phyloP scores from a whole-genome alignment of 1,284 basidiomycete species.

The Kwoniella shivajii region DNA sequence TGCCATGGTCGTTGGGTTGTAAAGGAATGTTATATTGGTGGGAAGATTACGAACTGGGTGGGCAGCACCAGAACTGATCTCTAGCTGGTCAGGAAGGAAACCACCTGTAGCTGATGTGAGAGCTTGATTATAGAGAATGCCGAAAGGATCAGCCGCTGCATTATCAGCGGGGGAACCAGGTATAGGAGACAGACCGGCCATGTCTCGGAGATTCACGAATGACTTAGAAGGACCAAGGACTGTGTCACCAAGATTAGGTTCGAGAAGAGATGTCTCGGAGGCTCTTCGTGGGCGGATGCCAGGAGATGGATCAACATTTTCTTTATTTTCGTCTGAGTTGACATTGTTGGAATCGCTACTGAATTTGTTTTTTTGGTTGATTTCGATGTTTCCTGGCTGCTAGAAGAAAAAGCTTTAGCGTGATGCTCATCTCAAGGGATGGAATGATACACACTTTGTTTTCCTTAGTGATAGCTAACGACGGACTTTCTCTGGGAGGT shows the following conservation, averaged over 20 bases:
- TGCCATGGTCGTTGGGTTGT: conserved; percentile 9
- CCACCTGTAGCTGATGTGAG: not conserved
- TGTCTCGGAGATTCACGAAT: conserved; percentile 9
- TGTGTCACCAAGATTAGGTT: conserved; percentile 7
- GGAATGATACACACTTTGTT: not conserved
- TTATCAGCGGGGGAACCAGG: conserved; percentile 15
- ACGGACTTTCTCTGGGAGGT: not conserved
- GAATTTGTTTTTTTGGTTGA: not conserved
- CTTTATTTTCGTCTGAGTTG: not conserved
- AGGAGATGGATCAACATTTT: conserved; percentile 1
- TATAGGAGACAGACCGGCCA: conserved; percentile 13
- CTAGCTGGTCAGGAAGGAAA: not conserved
- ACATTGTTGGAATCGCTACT: conserved; percentile 1
- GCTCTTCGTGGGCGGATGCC: conserved; percentile 4
- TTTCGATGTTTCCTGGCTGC: not conserved
- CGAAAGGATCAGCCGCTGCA: not conserved
- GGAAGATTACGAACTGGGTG: conserved; percentile 3
- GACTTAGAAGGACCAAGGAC: conserved; percentile 18
- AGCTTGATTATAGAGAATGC: not conserved
- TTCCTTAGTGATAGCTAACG: not conserved
- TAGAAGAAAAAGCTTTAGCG: too few relatives aligned
- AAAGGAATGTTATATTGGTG: conserved; percentile 7
- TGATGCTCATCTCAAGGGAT: not conserved
- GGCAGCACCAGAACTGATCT: not conserved
- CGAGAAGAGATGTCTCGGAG: conserved; percentile 13